phyloP scores from a whole-genome alignment of 2,329 filamentous ascomycete genomes.

The Aspergillus flavus region DNA sequence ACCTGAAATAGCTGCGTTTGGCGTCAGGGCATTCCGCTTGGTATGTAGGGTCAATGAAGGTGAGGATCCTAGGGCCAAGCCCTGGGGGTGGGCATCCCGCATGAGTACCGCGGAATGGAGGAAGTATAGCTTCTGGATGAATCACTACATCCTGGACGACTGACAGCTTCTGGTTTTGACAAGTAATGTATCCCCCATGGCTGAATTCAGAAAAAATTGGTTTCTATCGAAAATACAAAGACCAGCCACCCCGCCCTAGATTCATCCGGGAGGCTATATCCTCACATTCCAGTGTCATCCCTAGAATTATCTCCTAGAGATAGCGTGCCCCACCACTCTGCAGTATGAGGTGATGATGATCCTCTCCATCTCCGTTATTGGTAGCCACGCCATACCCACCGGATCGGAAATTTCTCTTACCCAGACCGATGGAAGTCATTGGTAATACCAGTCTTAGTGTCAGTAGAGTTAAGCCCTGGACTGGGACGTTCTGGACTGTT shows the following conservation, averaged over 20 bases:
- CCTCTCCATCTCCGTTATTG: neutral
- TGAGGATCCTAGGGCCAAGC: neutral
- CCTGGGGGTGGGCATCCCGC: neutral
- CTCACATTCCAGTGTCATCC: neutral
- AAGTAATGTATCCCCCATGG: neutral
- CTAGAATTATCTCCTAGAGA: neutral
- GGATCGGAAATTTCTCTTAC: neutral
- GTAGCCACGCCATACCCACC: neutral
- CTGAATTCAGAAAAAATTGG: neutral
- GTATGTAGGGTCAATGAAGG: neutral
- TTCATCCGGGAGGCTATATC: neutral
- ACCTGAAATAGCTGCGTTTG: neutral
- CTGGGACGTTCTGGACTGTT: neutral
- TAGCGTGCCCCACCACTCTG: neutral
- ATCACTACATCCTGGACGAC: neutral
- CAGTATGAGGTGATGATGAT: neutral
- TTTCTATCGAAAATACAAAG: neutral
- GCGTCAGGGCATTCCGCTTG: neutral
- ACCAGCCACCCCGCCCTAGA: neutral
- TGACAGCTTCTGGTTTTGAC: neutral
- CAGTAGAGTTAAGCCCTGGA: no score
- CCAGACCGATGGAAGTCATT: neutral
- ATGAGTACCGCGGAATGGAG: neutral
- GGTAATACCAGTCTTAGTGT: no score
- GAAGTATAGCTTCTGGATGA: neutral